Conservation (phyloP, 768 basidiomycete genomes). For the Myochromella boudieri region DNA sequence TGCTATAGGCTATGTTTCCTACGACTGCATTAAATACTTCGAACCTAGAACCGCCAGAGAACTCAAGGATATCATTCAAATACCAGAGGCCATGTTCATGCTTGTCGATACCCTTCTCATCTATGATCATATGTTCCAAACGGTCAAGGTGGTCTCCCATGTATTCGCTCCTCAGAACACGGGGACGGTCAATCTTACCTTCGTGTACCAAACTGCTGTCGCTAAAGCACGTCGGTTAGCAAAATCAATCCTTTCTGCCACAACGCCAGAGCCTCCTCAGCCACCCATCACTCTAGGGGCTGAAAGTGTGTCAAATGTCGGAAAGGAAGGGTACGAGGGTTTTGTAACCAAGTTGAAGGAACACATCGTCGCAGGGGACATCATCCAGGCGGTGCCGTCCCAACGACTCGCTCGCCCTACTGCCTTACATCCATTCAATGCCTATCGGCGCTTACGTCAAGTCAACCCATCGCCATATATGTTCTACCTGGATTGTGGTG, state of each 20-base stretch:
- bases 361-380: slow-evolving; percentile 94
- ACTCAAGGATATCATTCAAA: slow-evolving; percentile 74
- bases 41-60: slow-evolving; percentile 87
- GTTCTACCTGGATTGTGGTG: slow-evolving; percentile 96
- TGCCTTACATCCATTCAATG: slow-evolving; percentile 93
- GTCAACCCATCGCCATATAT: slow-evolving; percentile 98
- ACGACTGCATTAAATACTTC: slow-evolving; percentile 95
- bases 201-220: slow-evolving; percentile 87
- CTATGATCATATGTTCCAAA: slow-evolving; percentile 97
- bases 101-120: slow-evolving; percentile 92
- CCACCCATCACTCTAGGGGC: slow-evolving; percentile 63
- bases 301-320: slow-evolving; percentile 84
- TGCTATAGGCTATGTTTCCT: slow-evolving; percentile 95
- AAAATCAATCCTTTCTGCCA: slow-evolving; percentile 53
- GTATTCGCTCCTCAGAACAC: slow-evolving; percentile 81
- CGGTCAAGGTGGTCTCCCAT: slow-evolving; percentile 93
- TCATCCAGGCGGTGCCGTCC: slow-evolving; percentile 98
- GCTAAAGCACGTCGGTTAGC: slow-evolving; percentile 82
- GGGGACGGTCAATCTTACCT: slow-evolving; percentile 66
- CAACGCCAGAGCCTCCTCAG: slow-evolving; percentile 67
- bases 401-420: slow-evolving; percentile 88
- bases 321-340: slow-evolving; percentile 85
- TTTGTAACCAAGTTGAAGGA: slow-evolving; percentile 93
- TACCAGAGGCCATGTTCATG: slow-evolving; percentile 98
- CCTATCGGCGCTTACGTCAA: slow-evolving; percentile 88